Percentiles rank a stretch among this genome's conserved stretches.
Evolutionary conservation across 176 grass and related monocot species (phyloP).

Genomic region (Oryza brachyantha): DNA sequence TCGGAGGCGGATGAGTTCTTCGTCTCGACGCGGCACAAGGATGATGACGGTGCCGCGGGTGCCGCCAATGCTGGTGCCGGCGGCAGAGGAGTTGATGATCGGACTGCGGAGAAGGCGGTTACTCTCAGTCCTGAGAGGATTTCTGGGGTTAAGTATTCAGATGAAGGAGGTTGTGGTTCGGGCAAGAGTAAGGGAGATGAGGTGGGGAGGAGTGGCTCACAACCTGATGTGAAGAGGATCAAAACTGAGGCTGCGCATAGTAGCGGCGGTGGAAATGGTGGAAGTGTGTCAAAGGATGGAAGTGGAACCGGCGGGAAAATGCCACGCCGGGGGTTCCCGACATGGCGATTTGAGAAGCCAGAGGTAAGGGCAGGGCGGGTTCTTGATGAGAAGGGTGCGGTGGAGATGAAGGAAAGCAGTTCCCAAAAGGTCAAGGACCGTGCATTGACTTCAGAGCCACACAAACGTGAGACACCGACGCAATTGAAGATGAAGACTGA

Average conservation of each 20-base stretch:
- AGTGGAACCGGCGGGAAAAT: conserved; percentile 37
- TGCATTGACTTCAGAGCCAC: not conserved
- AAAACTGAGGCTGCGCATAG: conserved; percentile 15
- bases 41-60: not conserved
- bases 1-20: conserved; percentile 57
- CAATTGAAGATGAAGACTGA: conserved; percentile 30
- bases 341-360: conserved; percentile 48
- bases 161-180: not conserved
- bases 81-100: not conserved
- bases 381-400: conserved; percentile 29
- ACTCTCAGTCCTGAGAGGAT: conserved; percentile 20
- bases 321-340: conserved; percentile 42
- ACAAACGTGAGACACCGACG: conserved; percentile 8
- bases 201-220: not conserved
- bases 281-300: conserved; percentile 19
- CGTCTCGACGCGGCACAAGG: conserved; percentile 35
- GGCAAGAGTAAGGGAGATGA: conserved; percentile 23
- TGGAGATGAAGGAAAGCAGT: conserved; percentile 22
- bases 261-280: conserved; percentile 1
- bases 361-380: conserved; percentile 54
- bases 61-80: conserved; percentile 25
- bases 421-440: conserved; percentile 38
- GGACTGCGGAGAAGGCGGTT: conserved; percentile 17
- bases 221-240: conserved; percentile 37
- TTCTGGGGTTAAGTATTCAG: conserved; percentile 17